Percentiles rank a stretch among this genome's conserved stretches.
phyloP scores from a whole-genome alignment of 2,329 filamentous ascomycete genomes.

The Aspergillus quadricinctus region DNA sequence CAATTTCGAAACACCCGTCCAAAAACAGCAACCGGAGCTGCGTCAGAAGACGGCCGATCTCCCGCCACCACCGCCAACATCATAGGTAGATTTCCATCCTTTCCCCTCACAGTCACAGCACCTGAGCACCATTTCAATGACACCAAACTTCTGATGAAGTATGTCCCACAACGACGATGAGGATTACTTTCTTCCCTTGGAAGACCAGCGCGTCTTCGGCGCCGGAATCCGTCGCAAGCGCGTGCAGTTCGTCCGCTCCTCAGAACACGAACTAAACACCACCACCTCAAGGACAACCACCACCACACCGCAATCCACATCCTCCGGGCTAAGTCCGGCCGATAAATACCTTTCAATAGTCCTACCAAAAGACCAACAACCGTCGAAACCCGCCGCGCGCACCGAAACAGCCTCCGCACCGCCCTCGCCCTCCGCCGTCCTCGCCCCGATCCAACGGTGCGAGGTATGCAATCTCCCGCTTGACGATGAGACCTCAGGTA shows the following conservation, averaged over 20 bases:
- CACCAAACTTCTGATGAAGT: background rate
- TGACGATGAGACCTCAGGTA: background rate
- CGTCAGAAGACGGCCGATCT: conserved; percentile 13
- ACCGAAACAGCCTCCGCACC: conserved; percentile 4
- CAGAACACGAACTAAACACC: conserved; percentile 30
- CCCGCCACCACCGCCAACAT: conserved; percentile 14
- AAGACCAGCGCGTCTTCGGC: conserved; percentile 57
- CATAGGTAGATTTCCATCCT: conserved; percentile 4
- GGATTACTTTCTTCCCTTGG: conserved; percentile 54
- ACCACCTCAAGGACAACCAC: conserved; percentile 16
- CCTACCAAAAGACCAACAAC: conserved; percentile 22
- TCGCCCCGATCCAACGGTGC: conserved; percentile 37
- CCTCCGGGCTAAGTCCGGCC: conserved; percentile 28
- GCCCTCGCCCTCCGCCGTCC: conserved; percentile 4
- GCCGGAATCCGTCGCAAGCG: conserved; percentile 60
- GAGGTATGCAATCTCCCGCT: conserved; percentile 60
- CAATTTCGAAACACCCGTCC: conserved; percentile 3
- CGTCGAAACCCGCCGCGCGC: background rate
- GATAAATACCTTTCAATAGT: conserved; percentile 47
- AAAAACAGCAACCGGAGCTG: background rate
- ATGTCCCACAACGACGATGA: conserved; percentile 47
- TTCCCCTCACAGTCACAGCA: background rate
- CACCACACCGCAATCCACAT: conserved; percentile 17
- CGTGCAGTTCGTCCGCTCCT: conserved; percentile 56
- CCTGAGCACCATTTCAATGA: background rate